Evolutionary conservation across 257 asterid genomes (phyloP).

Genomic region (Coffea canephora): DNA sequence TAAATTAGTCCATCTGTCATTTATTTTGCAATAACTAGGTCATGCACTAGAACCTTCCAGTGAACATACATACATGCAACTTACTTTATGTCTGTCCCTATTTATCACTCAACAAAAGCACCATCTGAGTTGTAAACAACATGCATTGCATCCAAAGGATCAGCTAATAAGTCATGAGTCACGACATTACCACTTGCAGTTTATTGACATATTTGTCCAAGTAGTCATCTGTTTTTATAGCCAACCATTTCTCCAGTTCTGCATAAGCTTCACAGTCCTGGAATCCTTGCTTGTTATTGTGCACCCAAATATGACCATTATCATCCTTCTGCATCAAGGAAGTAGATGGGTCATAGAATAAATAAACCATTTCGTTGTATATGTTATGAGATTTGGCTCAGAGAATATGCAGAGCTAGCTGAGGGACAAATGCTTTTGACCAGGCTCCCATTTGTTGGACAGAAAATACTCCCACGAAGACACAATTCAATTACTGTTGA

Average conservation of each 20-base stretch:
- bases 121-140: background rate
- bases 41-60: background rate
- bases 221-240: constrained; percentile 53
- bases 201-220: constrained; percentile 59
- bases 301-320: constrained; percentile 71
- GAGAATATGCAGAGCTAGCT: background rate
- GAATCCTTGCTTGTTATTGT: constrained; percentile 81
- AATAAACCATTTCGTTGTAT: background rate
- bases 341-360: constrained; percentile 2
- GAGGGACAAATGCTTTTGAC: background rate
- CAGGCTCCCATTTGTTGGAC: background rate
- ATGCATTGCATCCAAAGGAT: background rate
- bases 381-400: background rate
- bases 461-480: background rate
- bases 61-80: background rate
- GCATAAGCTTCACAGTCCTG: constrained; percentile 85
- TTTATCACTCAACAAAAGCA: too few relatives aligned
- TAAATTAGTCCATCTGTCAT: background rate
- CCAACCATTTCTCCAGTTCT: constrained; percentile 74
- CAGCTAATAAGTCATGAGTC: constrained; percentile 12
- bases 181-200: constrained; percentile 52
- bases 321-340: constrained; percentile 47
- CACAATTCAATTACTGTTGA: background rate
- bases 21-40: background rate
- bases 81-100: background rate